These are phyloP conservation scores for Epichloe sylvatica DNA, from an alignment of 2,329 filamentous ascomycete genomes.

Conservation along the genomic window DNA sequence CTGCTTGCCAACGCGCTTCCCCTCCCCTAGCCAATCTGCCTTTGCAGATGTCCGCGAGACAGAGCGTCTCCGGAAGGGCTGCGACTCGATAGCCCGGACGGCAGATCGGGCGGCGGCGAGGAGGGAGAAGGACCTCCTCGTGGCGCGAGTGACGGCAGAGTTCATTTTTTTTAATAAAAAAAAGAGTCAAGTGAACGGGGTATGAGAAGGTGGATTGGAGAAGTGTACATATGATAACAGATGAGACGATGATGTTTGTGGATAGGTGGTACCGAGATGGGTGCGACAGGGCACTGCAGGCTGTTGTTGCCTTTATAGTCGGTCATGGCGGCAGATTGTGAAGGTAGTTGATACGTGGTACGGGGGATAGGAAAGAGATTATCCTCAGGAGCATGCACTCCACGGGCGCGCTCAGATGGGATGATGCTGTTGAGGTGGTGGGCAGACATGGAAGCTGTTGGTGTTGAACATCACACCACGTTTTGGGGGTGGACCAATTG, in stretches of 20 bases:
- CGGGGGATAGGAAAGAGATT: not conserved
- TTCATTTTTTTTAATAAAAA: constrained; percentile 10
- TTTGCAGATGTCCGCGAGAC: constrained; percentile 14
- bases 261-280: no score
- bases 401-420: no score
- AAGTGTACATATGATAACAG: not conserved
- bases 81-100: constrained; percentile 21
- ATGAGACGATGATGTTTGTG: no score
- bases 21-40: constrained; percentile 19
- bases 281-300: no score
- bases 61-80: constrained; percentile 22
- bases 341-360: no score
- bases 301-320: no score
- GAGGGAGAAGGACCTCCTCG: constrained; percentile 22
- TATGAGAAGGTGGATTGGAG: not conserved
- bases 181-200: no score
- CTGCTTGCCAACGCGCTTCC: constrained; percentile 19
- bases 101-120: constrained; percentile 19
- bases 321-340: no score
- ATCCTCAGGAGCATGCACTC: no score
- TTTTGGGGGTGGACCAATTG: not conserved
- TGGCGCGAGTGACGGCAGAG: constrained; percentile 16
- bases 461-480: constrained; percentile 4
- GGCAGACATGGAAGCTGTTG: constrained; percentile 1
- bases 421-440: not conserved